Conservation (phyloP, 2,329 filamentous ascomycete genomes). For the Xylaria arbuscula region DNA sequence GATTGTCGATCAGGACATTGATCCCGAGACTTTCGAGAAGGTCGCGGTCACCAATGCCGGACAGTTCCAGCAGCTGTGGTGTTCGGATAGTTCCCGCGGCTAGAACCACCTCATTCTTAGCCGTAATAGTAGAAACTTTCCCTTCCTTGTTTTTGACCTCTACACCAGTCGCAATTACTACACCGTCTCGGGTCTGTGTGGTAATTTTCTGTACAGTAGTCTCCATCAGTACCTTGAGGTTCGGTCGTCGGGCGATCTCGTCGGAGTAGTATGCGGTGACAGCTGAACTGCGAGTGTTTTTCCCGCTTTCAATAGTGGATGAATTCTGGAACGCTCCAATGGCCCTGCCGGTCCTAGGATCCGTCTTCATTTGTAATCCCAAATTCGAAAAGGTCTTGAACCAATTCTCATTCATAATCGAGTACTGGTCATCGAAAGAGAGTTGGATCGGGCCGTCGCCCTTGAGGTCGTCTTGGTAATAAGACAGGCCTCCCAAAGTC, state of each 20-base stretch:
- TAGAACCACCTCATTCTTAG: conserved; percentile 54
- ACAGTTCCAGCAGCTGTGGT: conserved; percentile 51
- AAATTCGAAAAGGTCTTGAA: conserved; percentile 52
- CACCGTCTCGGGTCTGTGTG: conserved; percentile 42
- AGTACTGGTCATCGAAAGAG: conserved; percentile 52
- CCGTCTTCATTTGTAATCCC: conserved; percentile 49
- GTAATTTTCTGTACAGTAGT: conserved; percentile 51
- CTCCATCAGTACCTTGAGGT: conserved; percentile 52
- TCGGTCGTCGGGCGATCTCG: conserved; percentile 49
- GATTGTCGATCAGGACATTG: conserved; percentile 53
- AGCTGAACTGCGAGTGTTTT: conserved; percentile 50
- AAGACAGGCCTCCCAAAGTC: conserved; percentile 38
- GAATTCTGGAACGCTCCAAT: conserved; percentile 52
- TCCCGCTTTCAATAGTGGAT: conserved; percentile 49
- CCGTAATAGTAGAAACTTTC: conserved; percentile 30
- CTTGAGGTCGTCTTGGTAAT: conserved; percentile 49
- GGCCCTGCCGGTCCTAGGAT: conserved; percentile 49
- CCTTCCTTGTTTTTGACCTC: conserved; percentile 46
- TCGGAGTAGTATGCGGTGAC: conserved; percentile 51
- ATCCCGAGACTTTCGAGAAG: conserved; percentile 51
- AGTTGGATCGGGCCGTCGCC: conserved; percentile 53
- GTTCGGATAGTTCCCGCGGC: conserved; percentile 55
- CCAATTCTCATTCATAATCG: conserved; percentile 52
- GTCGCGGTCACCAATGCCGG: conserved; percentile 53
- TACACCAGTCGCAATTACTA: conserved; percentile 51